Conservation (phyloP, 805 yeast species). For the Kazachstania bromeliacearum region DNA sequence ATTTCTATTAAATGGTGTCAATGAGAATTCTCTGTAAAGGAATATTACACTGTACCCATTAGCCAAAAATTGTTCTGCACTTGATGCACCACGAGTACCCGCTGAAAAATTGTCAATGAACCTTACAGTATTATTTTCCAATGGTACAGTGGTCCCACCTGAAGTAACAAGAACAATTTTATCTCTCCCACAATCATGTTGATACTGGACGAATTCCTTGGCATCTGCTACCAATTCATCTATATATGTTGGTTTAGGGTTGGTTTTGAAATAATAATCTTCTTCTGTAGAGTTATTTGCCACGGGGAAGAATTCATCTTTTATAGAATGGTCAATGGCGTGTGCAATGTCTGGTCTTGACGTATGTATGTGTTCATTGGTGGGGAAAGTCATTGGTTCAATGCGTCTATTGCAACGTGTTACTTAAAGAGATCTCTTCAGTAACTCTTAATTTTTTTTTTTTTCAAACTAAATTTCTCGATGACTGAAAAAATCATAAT, state of each 20-base stretch:
- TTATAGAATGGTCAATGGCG: slow-evolving; percentile 73
- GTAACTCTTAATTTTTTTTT: too few relatives aligned
- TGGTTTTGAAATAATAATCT: slow-evolving; percentile 54
- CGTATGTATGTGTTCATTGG: slow-evolving; percentile 39
- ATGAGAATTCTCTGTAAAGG: slow-evolving; percentile 82
- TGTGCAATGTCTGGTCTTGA: slow-evolving; percentile 57
- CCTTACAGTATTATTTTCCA: slow-evolving; percentile 92
- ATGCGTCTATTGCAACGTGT: too few relatives aligned
- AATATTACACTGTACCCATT: slow-evolving; percentile 88
- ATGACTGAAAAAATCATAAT: too few relatives aligned
- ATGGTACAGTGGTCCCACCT: slow-evolving; percentile 97
- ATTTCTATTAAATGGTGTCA: slow-evolving; percentile 87
- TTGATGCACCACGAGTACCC: slow-evolving; percentile 95
- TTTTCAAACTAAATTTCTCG: too few relatives aligned
- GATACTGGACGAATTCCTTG: slow-evolving; percentile 50
- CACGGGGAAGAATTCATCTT: slow-evolving; percentile 55
- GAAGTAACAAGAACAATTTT: slow-evolving; percentile 78
- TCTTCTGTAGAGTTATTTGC: slow-evolving; percentile 67
- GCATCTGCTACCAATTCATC: slow-evolving; percentile 51
- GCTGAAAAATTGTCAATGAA: slow-evolving; percentile 96
- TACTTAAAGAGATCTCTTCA: too few relatives aligned
- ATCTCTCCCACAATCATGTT: slow-evolving; percentile 33
- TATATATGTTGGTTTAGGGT: slow-evolving; percentile 66
- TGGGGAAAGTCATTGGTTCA: slow-evolving; percentile 5
- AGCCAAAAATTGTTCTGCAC: slow-evolving; percentile 84